These are phyloP conservation scores for Fraxinus baroniana DNA, from an alignment of 305 asterid species.

Conservation along the genomic window DNA sequence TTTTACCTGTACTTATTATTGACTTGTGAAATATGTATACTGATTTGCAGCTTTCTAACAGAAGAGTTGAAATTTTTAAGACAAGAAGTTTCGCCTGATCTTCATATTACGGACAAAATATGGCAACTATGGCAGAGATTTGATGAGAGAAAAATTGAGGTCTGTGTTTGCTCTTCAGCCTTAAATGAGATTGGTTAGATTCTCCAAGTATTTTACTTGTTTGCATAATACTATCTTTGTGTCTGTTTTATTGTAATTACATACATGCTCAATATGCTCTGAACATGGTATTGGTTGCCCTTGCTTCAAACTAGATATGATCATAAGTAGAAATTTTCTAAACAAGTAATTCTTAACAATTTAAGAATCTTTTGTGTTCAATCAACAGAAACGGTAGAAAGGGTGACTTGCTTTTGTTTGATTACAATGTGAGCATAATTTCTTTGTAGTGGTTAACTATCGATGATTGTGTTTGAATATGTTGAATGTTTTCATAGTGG, in stretches of 20 bases:
- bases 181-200: neutral
- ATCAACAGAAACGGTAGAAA: neutral
- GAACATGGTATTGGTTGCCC: neutral
- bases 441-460: neutral
- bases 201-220: neutral
- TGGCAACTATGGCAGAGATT: constrained; percentile 66
- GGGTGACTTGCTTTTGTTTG: neutral
- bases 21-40: neutral
- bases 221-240: neutral
- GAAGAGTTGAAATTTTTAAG: constrained; percentile 74
- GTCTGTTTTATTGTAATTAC: neutral
- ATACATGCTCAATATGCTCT: neutral
- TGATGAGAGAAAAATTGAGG: constrained; percentile 53
- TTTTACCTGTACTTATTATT: constrained; percentile 12
- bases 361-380: neutral
- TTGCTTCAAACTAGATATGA: neutral
- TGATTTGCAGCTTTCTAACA: constrained; percentile 60
- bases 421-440: neutral
- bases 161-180: constrained; percentile 31
- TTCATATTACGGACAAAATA: constrained; percentile 48
- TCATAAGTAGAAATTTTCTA: neutral
- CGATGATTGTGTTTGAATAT: neutral
- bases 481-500: neutral
- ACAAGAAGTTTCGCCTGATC: constrained; percentile 38
- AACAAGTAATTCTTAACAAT: neutral